A percentile compares a stretch with the other conserved stretches of the same genome.
Evolutionary conservation across 345 rosid species (phyloP).

Genomic region (Lepidium aucheri): DNA sequence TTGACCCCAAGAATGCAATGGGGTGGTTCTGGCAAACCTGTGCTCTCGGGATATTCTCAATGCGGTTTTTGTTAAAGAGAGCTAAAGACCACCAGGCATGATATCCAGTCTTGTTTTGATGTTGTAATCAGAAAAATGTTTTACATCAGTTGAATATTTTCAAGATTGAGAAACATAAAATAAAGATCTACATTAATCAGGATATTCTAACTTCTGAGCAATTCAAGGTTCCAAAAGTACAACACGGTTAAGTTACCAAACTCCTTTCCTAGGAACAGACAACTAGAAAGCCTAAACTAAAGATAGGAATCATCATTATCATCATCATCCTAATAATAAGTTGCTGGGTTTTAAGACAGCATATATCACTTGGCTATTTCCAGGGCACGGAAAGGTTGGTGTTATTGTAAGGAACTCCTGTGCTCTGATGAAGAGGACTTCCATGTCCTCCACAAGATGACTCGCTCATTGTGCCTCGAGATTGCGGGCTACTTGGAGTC

Average conservation of each 20-base stretch:
- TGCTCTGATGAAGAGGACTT: constrained; percentile 52
- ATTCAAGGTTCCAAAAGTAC: background rate
- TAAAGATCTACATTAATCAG: constrained; percentile 7
- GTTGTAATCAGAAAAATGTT: constrained; percentile 35
- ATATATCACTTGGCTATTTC: constrained; percentile 33
- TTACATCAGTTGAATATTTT: background rate
- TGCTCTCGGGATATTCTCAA: constrained; percentile 55
- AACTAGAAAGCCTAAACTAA: constrained; percentile 6
- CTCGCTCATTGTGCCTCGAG: constrained; percentile 50
- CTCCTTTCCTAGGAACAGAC: background rate
- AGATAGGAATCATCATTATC: background rate
- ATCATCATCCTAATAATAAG: background rate
- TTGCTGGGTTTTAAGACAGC: background rate
- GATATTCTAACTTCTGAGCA: background rate
- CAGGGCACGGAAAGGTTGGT: constrained; percentile 44
- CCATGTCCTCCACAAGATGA: constrained; percentile 45
- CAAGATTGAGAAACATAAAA: background rate
- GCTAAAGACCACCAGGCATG: constrained; percentile 26
- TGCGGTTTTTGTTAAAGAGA: constrained; percentile 58
- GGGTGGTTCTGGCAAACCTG: constrained; percentile 90
- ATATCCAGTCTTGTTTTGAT: background rate
- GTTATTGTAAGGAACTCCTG: constrained; percentile 41
- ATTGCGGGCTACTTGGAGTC: constrained; percentile 41
- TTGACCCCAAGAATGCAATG: constrained; percentile 60
- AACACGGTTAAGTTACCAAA: background rate